These are phyloP conservation scores for Fusarium clavum DNA, from an alignment of 2,329 filamentous ascomycete genomes.

Conservation along the genomic window DNA sequence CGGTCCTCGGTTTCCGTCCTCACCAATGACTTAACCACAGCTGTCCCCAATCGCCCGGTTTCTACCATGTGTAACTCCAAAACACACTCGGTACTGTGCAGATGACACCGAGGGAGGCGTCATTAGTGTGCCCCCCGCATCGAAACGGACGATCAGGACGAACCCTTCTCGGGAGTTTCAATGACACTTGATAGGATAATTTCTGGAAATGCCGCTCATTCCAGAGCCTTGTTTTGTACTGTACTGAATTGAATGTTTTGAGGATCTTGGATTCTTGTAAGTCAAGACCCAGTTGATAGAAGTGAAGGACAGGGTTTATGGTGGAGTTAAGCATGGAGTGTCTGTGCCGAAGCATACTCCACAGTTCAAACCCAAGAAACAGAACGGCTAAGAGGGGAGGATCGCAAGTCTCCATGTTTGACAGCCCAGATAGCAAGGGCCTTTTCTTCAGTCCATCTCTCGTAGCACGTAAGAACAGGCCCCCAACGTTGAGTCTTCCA, in stretches of 20 bases:
- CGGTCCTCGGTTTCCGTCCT: accelerated
- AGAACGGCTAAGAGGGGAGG: background rate
- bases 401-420: background rate
- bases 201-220: accelerated
- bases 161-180: background rate
- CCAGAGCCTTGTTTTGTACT: background rate
- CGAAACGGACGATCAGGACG: background rate
- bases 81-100: background rate
- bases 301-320: background rate
- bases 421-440: background rate
- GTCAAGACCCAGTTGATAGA: background rate
- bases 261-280: background rate
- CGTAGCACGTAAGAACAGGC: background rate
- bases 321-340: background rate
- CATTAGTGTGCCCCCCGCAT: slow-evolving; percentile 11
- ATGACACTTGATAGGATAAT: background rate
- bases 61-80: background rate
- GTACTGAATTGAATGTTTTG: accelerated
- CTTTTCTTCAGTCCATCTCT: background rate
- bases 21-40: background rate
- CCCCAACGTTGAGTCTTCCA: background rate
- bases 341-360: background rate
- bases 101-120: background rate
- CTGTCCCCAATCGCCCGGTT: background rate
- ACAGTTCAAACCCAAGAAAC: background rate